Base-by-base conservation (phyloP, 164 flowering plant species). In the Sextonia rubra region DNA sequence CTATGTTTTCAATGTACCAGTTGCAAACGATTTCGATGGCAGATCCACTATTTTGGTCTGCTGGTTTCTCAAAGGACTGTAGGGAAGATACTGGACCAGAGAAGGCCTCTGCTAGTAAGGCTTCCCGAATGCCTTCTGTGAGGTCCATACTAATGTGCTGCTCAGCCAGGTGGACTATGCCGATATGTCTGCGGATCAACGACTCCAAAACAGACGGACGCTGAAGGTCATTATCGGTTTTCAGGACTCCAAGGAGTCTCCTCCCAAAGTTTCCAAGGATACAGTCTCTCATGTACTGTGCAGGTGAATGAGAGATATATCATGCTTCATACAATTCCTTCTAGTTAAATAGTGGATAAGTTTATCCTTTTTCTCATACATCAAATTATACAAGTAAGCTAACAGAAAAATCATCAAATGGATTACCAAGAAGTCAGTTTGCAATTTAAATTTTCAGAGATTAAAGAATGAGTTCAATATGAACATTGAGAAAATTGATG, bases 231-330 rank as follows among this genome's bases (percentile, higher is more conserved):
- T 83, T 88, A 76, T 93, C 99, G 71, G 91, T 88, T 83, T 89
- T 93, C 62, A 95, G 80, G 37, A 85, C 86, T 12, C 90, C 79
- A 79, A 88, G 94, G 32, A 95, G 79, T 85, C 97, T 88, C 85
- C 95, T 84, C 82, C 85, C 88, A 84, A 93, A 93, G 86, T 95
- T 95, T 62, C 93, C 93, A 48, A 95, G 90, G 71, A 95, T 87
- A 86, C 98, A 91, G 73, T 95, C 99, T 81, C 99, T 89, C 99
- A 95, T 90, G 80, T 90, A 95, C 98, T 95, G n/a, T n/a, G 95
- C 84, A 82, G 61, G 48, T 27, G 64, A 55, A 66, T 26, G 29
- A 58, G 58, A 20, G 15, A 26, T 48, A 60, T 69, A 52, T 75
- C 64, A 71, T 12, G 71, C 4, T 72, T 17, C 24, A 30, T 68